phyloP scores from a whole-genome alignment of 2,329 filamentous ascomycete species.

The Colletotrichum liriopes region DNA sequence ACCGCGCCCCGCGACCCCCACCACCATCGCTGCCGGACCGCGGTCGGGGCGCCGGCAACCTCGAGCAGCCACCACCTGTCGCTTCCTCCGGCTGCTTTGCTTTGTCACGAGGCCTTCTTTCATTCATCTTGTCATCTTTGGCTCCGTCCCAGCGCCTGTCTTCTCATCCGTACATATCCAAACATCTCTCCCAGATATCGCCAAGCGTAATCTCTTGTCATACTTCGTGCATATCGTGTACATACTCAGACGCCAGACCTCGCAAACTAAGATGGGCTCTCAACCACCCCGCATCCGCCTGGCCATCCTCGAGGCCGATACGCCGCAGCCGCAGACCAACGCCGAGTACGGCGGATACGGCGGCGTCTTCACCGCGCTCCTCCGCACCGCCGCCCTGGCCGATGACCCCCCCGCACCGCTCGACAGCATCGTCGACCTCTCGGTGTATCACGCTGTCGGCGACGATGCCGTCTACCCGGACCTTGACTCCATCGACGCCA shows the following conservation, averaged over 20 bases:
- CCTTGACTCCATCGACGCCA: constrained; percentile 82
- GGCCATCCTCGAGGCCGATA: constrained; percentile 91
- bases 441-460: constrained; percentile 79
- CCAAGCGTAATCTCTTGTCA: background rate
- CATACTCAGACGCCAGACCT: background rate
- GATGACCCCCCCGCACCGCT: constrained; percentile 60
- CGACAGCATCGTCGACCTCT: constrained; percentile 68
- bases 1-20: constrained; percentile 26
- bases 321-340: constrained; percentile 75
- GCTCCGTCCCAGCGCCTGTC: background rate
- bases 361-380: constrained; percentile 76
- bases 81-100: constrained; percentile 1
- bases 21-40: constrained; percentile 17
- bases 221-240: background rate
- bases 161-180: constrained; percentile 6
- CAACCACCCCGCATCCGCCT: constrained; percentile 74
- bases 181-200: background rate
- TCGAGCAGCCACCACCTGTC: constrained; percentile 3
- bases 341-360: constrained; percentile 81
- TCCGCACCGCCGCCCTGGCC: constrained; percentile 67
- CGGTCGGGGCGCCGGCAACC: constrained; percentile 20
- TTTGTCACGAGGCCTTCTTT: constrained; percentile 17
- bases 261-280: constrained; percentile 39
- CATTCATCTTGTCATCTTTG: background rate
- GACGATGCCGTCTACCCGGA: constrained; percentile 78